Percentiles rank a stretch among this genome's conserved stretches.
These are phyloP conservation scores for Limnanthes douglasii DNA, from an alignment of 345 rosid genomes.

Conservation along the genomic window DNA sequence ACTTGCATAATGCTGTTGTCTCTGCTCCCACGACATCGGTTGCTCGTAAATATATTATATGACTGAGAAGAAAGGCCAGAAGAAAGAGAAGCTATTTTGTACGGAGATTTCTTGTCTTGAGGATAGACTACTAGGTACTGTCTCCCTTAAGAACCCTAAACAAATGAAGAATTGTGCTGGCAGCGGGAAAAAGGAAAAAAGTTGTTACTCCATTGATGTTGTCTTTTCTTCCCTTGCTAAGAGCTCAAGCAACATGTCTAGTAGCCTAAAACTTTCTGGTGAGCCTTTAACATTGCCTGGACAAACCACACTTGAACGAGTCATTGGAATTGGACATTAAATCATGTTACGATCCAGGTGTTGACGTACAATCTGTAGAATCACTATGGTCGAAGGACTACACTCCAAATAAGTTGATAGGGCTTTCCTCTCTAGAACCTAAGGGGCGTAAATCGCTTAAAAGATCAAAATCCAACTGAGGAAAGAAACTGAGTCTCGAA, in stretches of 20 bases:
- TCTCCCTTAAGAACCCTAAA: conserved; percentile 18
- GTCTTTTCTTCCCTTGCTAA: conserved; percentile 10
- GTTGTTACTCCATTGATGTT: conserved; percentile 13
- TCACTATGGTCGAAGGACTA: conserved; percentile 9
- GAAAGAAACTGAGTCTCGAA: conserved; percentile 30
- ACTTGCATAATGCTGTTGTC: conserved; percentile 18
- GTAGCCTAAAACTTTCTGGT: no score
- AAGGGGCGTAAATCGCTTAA: conserved; percentile 14
- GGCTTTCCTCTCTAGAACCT: no score
- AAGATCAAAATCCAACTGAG: conserved; percentile 28
- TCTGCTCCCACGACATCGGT: conserved; percentile 18
- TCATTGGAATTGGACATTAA: conserved; percentile 7
- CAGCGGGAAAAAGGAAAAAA: no score
- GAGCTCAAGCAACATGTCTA: no score
- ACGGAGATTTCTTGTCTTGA: conserved; percentile 12
- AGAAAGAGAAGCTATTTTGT: conserved; percentile 23
- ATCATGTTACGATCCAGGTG: conserved; percentile 10
- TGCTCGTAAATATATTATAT: conserved; percentile 13
- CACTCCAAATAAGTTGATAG: conserved; percentile 9
- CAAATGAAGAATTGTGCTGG: conserved; percentile 25
- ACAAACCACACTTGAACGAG: conserved; percentile 18
- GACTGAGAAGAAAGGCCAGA: conserved; percentile 27
- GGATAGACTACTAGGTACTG: conserved; percentile 16
- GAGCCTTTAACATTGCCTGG: no score
- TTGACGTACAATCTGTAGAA: conserved; percentile 8